Evolutionary conservation across 768 basidiomycete genomes (phyloP), one percentile per base, ranked within the genome.

Genomic region (Collybia mongolica): DNA sequence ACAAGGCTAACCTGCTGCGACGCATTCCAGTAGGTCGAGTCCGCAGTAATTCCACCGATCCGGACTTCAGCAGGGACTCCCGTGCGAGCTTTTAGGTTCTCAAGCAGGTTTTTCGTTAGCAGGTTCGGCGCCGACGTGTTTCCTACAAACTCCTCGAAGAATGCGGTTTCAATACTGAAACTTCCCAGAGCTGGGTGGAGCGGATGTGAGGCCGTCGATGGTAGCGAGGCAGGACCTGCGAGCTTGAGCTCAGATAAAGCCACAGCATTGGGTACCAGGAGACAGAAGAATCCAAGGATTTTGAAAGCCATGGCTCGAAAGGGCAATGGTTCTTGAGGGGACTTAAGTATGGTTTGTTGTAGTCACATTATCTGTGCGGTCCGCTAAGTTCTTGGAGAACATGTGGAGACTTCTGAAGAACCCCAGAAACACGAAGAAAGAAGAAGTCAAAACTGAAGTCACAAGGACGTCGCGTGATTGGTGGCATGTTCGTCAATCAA

Each of bases 141-240:
- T 6, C 79, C 80, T 9, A 78, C 56, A 53, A 72, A 80, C 49
- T 72, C 72, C 45, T 76, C 76, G 49, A 80, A 78, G 54, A 76
- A 80, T 1, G 77, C 78, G 0, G 76, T 80, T 63, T 81, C 79
- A 43, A 81, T 74, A 54, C 77, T 80, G 62, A 81, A 81, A 49
- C 77, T 78, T 20, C 70, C 77, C 20, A 81, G 62, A 8, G 75
- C 64, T 1, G 74, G 77, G 46, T 75, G 61, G 2, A 81, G 62
- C 7, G 59, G 52, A 14, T 72, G 67, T 3, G 79, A 80, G 0
- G 77, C 77, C 49, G 72, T 70, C 4, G 46, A 46, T 5, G 78
- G 77, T 19, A 79, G 69, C 2, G 65, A 63, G 2, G 75, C 56
- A 14, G 74, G 69, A n/a, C 76, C 76, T 38, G 55, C 29, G 4